Evolutionary conservation across 106 monocot genomes (phyloP).

Genomic region (Dioscorea dumetorum): DNA sequence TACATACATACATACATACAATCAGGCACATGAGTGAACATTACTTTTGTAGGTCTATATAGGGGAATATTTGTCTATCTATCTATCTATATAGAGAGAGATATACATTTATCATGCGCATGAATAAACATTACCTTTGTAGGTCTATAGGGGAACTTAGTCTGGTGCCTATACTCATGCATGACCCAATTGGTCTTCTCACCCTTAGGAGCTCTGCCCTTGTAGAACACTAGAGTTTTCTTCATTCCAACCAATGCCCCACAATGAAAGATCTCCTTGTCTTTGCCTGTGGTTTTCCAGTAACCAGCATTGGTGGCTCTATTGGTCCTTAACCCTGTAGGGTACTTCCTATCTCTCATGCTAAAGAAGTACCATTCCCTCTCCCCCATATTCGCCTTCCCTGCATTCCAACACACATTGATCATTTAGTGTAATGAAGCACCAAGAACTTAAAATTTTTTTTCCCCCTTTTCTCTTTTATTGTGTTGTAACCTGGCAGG

Average conservation of each 20-base stretch:
- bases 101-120: not conserved
- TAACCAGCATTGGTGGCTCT: conserved; percentile 62
- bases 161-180: conserved; percentile 67
- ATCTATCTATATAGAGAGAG: not conserved
- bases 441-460: not conserved
- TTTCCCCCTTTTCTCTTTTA: not conserved
- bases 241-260: conserved; percentile 63
- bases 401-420: conserved; percentile 11
- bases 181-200: conserved; percentile 87
- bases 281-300: conserved; percentile 82
- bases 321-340: conserved; percentile 66
- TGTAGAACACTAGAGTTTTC: conserved; percentile 87
- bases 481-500: conserved; percentile 41
- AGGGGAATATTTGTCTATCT: no score
- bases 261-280: conserved; percentile 68
- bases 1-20: no score
- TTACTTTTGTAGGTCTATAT: not conserved
- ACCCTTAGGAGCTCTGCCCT: conserved; percentile 71
- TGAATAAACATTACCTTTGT: conserved; percentile 32
- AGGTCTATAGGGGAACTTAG: conserved; percentile 39
- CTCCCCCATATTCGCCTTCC: conserved; percentile 66
- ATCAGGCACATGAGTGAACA: not conserved
- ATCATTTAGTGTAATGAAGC: not conserved
- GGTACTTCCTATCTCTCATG: conserved; percentile 68
- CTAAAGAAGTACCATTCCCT: conserved; percentile 90